phyloP scores from a whole-genome alignment of 352 stramenopile genomes.

The Phytopythium mirpurense region DNA sequence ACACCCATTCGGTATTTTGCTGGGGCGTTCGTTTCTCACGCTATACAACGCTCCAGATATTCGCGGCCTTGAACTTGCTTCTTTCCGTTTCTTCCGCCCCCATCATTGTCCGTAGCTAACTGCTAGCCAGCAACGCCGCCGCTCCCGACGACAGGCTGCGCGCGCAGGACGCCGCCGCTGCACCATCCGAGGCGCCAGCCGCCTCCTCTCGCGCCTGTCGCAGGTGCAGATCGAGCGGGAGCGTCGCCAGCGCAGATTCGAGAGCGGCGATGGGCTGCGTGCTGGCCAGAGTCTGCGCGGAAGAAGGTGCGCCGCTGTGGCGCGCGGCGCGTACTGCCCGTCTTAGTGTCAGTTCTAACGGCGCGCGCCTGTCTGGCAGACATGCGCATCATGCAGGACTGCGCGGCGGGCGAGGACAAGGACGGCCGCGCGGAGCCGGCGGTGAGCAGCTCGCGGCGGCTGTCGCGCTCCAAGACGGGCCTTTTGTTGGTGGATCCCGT shows the following conservation, averaged over 20 bases:
- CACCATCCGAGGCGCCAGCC: too few relatives aligned
- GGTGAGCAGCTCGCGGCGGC: conserved; percentile 10
- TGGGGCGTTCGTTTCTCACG: background rate
- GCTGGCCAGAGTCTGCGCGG: conserved; percentile 39
- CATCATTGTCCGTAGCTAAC: too few relatives aligned
- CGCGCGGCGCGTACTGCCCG: background rate
- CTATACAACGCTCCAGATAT: too few relatives aligned
- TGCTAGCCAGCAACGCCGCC: too few relatives aligned
- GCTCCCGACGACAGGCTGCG: too few relatives aligned
- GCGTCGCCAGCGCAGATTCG: background rate
- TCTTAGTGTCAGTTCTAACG: too few relatives aligned
- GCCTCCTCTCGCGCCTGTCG: background rate
- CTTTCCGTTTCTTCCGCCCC: too few relatives aligned
- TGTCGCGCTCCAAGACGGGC: conserved; percentile 37
- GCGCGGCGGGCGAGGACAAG: conserved; percentile 10
- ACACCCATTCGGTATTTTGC: background rate
- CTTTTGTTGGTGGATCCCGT: conserved; percentile 24
- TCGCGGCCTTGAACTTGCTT: background rate
- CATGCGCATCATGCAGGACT: conserved; percentile 19
- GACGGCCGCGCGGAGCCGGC: background rate
- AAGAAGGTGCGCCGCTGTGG: conserved; percentile 21
- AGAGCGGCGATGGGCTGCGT: conserved; percentile 40
- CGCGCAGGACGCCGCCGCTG: too few relatives aligned
- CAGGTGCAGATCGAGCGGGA: background rate
- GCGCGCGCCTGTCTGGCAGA: too few relatives aligned